phyloP scores from a whole-genome alignment of 2,329 filamentous ascomycete species.

The Cadophora sp. region DNA sequence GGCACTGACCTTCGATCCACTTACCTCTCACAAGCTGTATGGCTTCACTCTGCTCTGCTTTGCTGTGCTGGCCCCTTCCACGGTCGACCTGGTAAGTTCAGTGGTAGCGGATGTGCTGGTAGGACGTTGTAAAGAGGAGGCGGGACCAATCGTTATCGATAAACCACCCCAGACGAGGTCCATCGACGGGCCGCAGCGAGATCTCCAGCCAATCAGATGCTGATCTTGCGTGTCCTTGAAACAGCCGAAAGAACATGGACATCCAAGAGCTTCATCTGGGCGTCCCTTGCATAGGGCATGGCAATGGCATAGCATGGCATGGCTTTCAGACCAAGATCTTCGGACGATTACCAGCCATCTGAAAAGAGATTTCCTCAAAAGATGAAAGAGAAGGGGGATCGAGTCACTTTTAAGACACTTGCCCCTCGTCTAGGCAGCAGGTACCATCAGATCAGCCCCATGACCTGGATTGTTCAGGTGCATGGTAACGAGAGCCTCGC shows the following conservation, averaged over 20 bases:
- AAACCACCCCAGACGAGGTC: slow-evolving; percentile 14
- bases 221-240: slow-evolving; percentile 7
- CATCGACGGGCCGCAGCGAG: slow-evolving; percentile 18
- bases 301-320: not conserved
- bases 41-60: not conserved
- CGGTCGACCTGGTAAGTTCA: slow-evolving; percentile 15
- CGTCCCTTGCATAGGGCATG: slow-evolving; percentile 22
- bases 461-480: not conserved
- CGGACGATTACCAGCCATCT: slow-evolving; percentile 21
- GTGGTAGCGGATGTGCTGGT: slow-evolving; percentile 13
- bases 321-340: slow-evolving; percentile 10
- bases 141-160: slow-evolving; percentile 28
- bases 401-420: slow-evolving; percentile 16
- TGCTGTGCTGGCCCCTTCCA: slow-evolving; percentile 23
- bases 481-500: not conserved
- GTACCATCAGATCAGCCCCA: slow-evolving; percentile 8
- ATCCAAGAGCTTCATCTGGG: slow-evolving; percentile 5
- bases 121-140: slow-evolving; percentile 24
- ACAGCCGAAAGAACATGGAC: slow-evolving; percentile 14
- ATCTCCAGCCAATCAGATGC: slow-evolving; percentile 20
- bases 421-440: slow-evolving; percentile 14
- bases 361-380: not conserved
- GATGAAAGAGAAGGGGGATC: not conserved
- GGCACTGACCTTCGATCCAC: slow-evolving; percentile 10
- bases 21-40: not conserved